A percentile compares a stretch with the other conserved stretches of the same genome.
Conservation (phyloP, 108 stramenopile genomes). For the Nitzschia palea region DNA sequence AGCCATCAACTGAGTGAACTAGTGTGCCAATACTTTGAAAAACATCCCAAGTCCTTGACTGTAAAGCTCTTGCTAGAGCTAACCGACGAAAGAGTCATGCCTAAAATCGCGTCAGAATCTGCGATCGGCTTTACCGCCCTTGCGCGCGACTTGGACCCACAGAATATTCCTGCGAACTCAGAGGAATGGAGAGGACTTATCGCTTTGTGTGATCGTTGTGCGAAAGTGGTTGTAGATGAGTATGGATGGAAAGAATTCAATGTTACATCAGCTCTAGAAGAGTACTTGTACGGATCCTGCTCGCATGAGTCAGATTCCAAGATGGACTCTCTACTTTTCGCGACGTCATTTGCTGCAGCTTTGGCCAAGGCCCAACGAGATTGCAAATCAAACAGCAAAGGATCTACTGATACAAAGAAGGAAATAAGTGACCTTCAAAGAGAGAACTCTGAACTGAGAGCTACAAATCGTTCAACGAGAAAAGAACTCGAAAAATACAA, state of each 20-base stretch:
- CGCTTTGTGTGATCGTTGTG: constrained; percentile 39
- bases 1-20: constrained; percentile 42
- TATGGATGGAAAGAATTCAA: constrained; percentile 55
- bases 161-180: constrained; percentile 15
- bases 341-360: constrained; percentile 45
- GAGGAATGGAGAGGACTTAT: constrained; percentile 37
- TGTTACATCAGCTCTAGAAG: constrained; percentile 36
- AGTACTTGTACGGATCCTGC: constrained; percentile 36
- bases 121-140: constrained; percentile 50
- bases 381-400: constrained; percentile 9
- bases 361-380: constrained; percentile 45
- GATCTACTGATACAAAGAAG: constrained; percentile 2
- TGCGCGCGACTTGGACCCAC: constrained; percentile 25
- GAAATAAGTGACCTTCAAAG: constrained; percentile 11
- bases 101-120: constrained; percentile 45
- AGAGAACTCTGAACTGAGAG: constrained; percentile 22
- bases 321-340: constrained; percentile 45
- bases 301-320: constrained; percentile 9
- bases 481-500: constrained; percentile 28
- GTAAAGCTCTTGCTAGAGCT: constrained; percentile 37
- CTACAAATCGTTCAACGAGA: constrained; percentile 10
- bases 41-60: constrained; percentile 24
- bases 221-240: constrained; percentile 40
- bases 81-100: constrained; percentile 34
- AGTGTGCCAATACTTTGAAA: constrained; percentile 50